phyloP scores from a whole-genome alignment of 345 rosid genomes.

The Heritiera fomes region DNA sequence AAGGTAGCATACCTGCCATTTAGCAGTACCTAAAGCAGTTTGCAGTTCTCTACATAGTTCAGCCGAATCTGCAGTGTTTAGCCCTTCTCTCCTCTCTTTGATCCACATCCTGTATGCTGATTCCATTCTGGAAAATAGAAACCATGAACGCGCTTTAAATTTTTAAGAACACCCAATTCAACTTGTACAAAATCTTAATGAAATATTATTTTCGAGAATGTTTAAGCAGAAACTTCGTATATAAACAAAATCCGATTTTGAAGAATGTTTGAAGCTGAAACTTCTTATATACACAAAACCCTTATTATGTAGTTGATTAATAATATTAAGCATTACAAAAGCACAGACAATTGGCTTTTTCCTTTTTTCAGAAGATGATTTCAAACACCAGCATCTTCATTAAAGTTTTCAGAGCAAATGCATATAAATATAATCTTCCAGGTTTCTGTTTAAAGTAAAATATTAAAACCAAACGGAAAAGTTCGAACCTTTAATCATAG shows the following conservation, averaged over 20 bases:
- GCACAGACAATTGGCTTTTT: neutral
- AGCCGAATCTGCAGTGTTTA: slow-evolving; percentile 36
- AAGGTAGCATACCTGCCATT: slow-evolving; percentile 70
- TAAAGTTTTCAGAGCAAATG: neutral
- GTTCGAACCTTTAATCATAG: neutral
- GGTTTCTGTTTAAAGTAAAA: too few species aligned
- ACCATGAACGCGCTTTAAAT: neutral
- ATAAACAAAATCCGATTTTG: too few species aligned
- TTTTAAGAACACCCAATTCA: neutral
- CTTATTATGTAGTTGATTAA: neutral
- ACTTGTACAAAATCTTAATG: neutral
- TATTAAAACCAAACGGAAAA: too few species aligned
- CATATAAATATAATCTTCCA: neutral
- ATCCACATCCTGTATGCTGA: slow-evolving; percentile 74
- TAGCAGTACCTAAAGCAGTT: slow-evolving; percentile 84
- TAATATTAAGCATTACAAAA: neutral
- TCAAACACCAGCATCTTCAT: neutral
- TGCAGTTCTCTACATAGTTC: slow-evolving; percentile 71
- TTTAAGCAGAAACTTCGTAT: too few species aligned
- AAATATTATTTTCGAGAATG: neutral
- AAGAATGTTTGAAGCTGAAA: neutral
- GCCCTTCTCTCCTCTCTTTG: slow-evolving; percentile 54
- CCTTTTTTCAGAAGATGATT: neutral
- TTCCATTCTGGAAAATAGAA: slow-evolving; percentile 66
- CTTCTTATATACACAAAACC: slow-evolving; percentile 2